A percentile compares a stretch with the other conserved stretches of the same genome.
These are phyloP conservation scores for Scortechinia acanthostroma DNA, from an alignment of 2,329 filamentous ascomycete genomes.

Conservation along the genomic window DNA sequence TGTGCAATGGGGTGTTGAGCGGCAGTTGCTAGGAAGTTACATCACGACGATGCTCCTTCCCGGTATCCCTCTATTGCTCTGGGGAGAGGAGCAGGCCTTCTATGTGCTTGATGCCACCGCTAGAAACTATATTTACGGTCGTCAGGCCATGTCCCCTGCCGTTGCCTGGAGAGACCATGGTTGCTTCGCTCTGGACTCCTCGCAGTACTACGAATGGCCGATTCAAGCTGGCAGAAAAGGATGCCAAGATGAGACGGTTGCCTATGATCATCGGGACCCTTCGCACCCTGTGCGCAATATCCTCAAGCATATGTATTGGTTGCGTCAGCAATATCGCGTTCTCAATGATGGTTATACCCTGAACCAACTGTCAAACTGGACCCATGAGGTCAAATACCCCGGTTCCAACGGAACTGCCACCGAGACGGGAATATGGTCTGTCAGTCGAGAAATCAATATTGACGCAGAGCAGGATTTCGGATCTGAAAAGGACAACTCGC, in stretches of 20 bases:
- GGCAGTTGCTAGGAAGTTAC: constrained; percentile 47
- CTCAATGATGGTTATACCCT: constrained; percentile 52
- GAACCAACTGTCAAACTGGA: constrained; percentile 46
- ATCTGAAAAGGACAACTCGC: constrained; percentile 32
- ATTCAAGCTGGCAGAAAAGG: constrained; percentile 41
- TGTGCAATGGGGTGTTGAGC: constrained; percentile 44
- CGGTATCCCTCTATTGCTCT: constrained; percentile 50
- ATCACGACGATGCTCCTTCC: constrained; percentile 51
- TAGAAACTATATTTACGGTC: constrained; percentile 57
- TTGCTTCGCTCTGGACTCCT: constrained; percentile 47
- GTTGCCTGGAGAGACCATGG: constrained; percentile 60
- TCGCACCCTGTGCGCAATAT: constrained; percentile 53
- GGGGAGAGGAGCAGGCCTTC: constrained; percentile 61
- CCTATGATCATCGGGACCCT: constrained; percentile 55
- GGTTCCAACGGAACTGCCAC: constrained; percentile 42
- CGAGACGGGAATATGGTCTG: constrained; percentile 53
- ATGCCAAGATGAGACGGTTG: constrained; percentile 47
- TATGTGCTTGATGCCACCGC: constrained; percentile 59
- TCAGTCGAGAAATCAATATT: constrained; percentile 38
- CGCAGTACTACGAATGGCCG: constrained; percentile 50
- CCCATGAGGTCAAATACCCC: constrained; percentile 36
- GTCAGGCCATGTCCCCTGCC: constrained; percentile 52
- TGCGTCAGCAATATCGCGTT: constrained; percentile 44
- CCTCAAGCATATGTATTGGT: constrained; percentile 53
- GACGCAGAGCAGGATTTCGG: constrained; percentile 42